Evolutionary conservation across 495 filamentous ascomycete genomes (phyloP).

Genomic region (Jackrogersella minutella): DNA sequence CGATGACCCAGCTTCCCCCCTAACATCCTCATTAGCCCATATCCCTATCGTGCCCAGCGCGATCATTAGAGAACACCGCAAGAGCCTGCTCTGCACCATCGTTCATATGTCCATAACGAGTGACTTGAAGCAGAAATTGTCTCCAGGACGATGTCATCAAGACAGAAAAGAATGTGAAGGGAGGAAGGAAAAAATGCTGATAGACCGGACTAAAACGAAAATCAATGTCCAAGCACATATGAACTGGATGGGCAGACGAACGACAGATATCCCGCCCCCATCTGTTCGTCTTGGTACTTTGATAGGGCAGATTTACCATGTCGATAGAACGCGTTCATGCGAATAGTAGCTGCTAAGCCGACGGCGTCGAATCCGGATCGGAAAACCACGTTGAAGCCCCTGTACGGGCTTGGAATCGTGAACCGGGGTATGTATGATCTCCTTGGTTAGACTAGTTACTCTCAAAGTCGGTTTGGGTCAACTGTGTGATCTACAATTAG

Average conservation of each 20-base stretch:
- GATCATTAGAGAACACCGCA: slow-evolving; percentile 39
- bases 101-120: slow-evolving; percentile 41
- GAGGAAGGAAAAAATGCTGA: slow-evolving; percentile 16
- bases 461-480: slow-evolving; percentile 21
- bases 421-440: slow-evolving; percentile 29
- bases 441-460: slow-evolving; percentile 27
- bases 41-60: slow-evolving; percentile 44
- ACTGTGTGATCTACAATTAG: slow-evolving; percentile 45
- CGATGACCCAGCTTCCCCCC: neutral
- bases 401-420: slow-evolving; percentile 1
- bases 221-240: slow-evolving; percentile 39
- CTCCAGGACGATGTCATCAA: slow-evolving; percentile 32
- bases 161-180: slow-evolving; percentile 29
- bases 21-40: slow-evolving; percentile 33
- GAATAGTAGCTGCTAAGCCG: neutral
- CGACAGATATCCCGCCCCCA: slow-evolving; percentile 8
- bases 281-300: slow-evolving; percentile 10
- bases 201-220: slow-evolving; percentile 23
- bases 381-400: slow-evolving; percentile 27
- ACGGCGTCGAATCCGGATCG: slow-evolving; percentile 30
- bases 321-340: slow-evolving; percentile 27
- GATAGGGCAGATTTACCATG: slow-evolving; percentile 9
- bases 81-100: slow-evolving; percentile 42
- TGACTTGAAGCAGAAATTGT: slow-evolving; percentile 19
- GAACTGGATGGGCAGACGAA: slow-evolving; percentile 3